Evolutionary conservation across 1,284 basidiomycete species (phyloP).

Genomic region (Cryptococcus sp.): DNA sequence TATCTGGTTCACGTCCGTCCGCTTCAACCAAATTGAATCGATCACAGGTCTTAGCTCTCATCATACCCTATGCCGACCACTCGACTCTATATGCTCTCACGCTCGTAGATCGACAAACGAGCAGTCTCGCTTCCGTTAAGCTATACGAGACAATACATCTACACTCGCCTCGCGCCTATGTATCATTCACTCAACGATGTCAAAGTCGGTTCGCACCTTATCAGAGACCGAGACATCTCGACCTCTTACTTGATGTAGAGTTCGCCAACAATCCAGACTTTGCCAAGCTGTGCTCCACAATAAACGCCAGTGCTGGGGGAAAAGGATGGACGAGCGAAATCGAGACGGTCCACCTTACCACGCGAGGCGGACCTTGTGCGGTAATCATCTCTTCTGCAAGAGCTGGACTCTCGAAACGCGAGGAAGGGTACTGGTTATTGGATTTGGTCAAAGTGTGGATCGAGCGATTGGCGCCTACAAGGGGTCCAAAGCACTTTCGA

Average conservation of each 20-base stretch:
- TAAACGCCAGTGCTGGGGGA: neutral
- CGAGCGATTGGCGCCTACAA: neutral
- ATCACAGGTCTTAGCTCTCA: neutral
- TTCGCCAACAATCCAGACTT: neutral
- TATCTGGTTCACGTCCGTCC: no score
- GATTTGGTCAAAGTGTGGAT: slow-evolving; percentile 5
- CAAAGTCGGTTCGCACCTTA: neutral
- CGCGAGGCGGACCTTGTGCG: neutral
- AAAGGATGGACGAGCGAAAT: neutral
- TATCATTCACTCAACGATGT: neutral
- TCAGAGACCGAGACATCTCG: neutral
- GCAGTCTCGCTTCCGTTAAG: neutral
- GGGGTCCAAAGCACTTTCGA: slow-evolving; percentile 5
- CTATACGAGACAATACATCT: neutral
- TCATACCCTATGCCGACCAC: neutral
- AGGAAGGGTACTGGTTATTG: neutral
- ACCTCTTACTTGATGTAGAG: neutral
- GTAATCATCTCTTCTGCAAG: neutral
- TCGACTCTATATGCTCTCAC: neutral
- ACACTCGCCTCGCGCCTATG: neutral
- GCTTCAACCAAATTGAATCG: no score
- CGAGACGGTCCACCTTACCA: slow-evolving; percentile 7
- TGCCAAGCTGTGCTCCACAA: neutral
- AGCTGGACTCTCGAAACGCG: neutral
- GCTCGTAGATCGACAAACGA: neutral